Conservation (phyloP, 179 eudicot species). For the Drosera spatulata region DNA sequence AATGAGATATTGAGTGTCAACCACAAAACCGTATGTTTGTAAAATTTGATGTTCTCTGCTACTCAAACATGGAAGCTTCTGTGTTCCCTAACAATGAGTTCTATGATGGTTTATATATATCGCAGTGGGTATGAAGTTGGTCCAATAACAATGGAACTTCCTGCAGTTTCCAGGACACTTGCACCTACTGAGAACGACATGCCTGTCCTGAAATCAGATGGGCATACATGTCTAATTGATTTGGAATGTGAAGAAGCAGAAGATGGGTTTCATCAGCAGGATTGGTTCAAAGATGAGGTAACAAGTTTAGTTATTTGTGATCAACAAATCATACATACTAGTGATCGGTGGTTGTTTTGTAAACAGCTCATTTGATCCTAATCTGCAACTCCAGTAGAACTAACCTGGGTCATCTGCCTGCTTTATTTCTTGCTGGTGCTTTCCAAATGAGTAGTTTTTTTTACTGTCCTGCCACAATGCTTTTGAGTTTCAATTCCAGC, state of each 20-base stretch:
- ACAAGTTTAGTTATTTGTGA: not conserved
- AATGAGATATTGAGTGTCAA: no score
- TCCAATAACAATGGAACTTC: slow-evolving; percentile 21
- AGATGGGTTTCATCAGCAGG: slow-evolving; percentile 21
- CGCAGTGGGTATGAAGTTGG: slow-evolving; percentile 79
- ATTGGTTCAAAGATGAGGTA: slow-evolving; percentile 52
- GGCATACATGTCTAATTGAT: slow-evolving; percentile 20
- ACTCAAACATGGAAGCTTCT: no score
- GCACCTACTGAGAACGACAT: slow-evolving; percentile 12
- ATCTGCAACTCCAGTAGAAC: no score
- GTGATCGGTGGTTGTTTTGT: no score
- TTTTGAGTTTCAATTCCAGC: not conserved
- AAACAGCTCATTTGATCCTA: no score
- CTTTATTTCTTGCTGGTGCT: no score
- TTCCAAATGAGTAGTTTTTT: no score
- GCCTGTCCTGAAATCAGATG: slow-evolving; percentile 16
- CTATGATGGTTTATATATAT: slow-evolving; percentile 4
- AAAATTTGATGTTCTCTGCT: no score
- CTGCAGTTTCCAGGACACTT: slow-evolving; percentile 12
- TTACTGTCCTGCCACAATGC: no score
- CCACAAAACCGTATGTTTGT: no score
- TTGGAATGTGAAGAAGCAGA: slow-evolving; percentile 31
- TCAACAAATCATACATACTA: no score
- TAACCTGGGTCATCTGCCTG: no score
- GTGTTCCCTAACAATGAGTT: not conserved